phyloP scores from a whole-genome alignment of 2,329 filamentous ascomycete genomes.

The Fusarium drepaniforme region DNA sequence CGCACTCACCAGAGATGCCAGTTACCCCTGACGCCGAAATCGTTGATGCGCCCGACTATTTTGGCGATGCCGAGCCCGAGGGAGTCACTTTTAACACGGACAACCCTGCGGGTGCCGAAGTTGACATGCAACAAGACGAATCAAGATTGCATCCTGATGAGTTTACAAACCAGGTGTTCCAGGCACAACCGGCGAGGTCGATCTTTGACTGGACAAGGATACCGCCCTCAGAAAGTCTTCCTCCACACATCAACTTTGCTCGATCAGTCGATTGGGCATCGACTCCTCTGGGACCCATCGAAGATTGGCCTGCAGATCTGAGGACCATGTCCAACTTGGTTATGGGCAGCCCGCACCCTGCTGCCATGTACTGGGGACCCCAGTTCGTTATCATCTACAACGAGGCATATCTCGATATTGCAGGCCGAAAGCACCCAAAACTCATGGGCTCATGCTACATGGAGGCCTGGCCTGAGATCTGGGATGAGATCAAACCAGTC shows the following conservation, averaged over 20 bases:
- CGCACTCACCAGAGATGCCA: conserved; percentile 53
- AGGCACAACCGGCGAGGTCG: conserved; percentile 52
- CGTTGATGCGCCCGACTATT: conserved; percentile 56
- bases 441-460: conserved; percentile 81
- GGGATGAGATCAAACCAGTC: conserved; percentile 76
- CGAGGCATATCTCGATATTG: conserved; percentile 77
- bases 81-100: conserved; percentile 16
- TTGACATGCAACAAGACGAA: conserved; percentile 44
- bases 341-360: conserved; percentile 82
- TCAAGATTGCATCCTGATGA: conserved; percentile 54
- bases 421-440: conserved; percentile 80
- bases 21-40: conserved; percentile 48
- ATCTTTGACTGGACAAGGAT: conserved; percentile 88
- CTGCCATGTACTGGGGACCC: conserved; percentile 83
- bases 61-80: conserved; percentile 50
- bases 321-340: conserved; percentile 85
- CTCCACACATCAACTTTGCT: conserved; percentile 79
- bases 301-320: conserved; percentile 77
- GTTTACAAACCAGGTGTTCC: conserved; percentile 57
- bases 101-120: conserved; percentile 20
- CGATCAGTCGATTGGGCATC: conserved; percentile 79
- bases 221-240: conserved; percentile 71
- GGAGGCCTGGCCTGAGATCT: conserved; percentile 80
- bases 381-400: conserved; percentile 79
- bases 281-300: conserved; percentile 81